Evolutionary conservation across 148 eudicot species (phyloP), one percentile per base, ranked within the genome.

Genomic region (Persicaria tinctoria): DNA sequence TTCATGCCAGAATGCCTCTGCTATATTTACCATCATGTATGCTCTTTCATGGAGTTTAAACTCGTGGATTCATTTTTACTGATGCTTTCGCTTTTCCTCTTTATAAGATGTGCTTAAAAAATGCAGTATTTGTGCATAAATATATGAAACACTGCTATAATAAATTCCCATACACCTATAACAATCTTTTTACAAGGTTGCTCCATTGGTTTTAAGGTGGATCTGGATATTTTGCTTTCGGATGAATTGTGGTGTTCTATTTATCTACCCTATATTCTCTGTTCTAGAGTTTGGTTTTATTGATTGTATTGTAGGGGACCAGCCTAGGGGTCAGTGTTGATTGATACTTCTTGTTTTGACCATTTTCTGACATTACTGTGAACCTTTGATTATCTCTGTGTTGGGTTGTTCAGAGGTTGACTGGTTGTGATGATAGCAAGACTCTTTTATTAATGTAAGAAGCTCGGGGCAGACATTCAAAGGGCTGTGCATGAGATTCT

Each of bases 1-100:
- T 95, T 95, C 81, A 92, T 95, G 97, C 98, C 98, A n/a, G 98
- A 95, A 79, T 95, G 98, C 79, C 89, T 95, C 7, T 92, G 98
- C 90, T 95, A 92, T 80, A 92, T 95, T 44, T 95, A 92, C 82
- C 98, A 95, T 73, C 96, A 92, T 81, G 98, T 95, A 92, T 79
- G 87, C 76, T 76, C 76, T 63, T 18, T 63, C 70, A 16, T 16
- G 59, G 44, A 56, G 7, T 44, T 74, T 38, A 14, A 53, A 51
- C 1, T 73, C 11, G 5, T 14, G 17, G 54, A 2, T 20, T 72
- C 20, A 51, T 49, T 50, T 72, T 12, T 41, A 66, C 47, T 41
- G 63, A 18, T 57, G 63, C 63, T 57, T 57, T 9, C 17, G 10
- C 18, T 17, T 57, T 57, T 3, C 32, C 7, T 18, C 17, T 57